Evolutionary conservation across 345 rosid species (phyloP), one percentile per base, ranked within the genome.

Genomic region (Eucalyptus marginata): DNA sequence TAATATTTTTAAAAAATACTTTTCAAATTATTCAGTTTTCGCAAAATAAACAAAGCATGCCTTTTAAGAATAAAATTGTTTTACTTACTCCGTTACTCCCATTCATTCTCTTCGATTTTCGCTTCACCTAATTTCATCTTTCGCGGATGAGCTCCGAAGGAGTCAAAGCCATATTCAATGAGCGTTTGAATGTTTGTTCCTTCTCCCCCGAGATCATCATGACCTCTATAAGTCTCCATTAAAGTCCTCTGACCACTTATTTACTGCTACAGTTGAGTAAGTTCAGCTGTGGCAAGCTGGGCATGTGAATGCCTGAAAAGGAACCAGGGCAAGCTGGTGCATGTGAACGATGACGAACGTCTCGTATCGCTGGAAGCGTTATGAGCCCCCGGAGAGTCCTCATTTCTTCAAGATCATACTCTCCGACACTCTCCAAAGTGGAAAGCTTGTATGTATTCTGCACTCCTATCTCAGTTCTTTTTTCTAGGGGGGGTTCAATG

Each of bases 381-480:
- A 29, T n/a, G 46, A 54, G 27, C 46, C 58, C 12, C 79, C 79
- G 15, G 56, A 81, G 71, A 43, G 49, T 52, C 89, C 89, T 18
- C 86, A 88, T 54, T 88, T 88, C 86, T 43, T 52, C 68, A 81
- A 56, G 76, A 31, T 54, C 24, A 25, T 88, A 9, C 71, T 80
- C 14, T 33, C 87, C 56, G 86, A 88, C 68, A 27, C 86, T 13
- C 86, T 88, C 20, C 51, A 20, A 15, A 31, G 25, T 7, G 86
- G 86, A 31, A 88, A 88, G 86, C 86, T 88, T 13, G 89, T 80
- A 24, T 31, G 46, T 49, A 29, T 25, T 66, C 25, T 44, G 16
- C 49, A 31, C 43, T 79, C 6, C 36, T 13, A 44, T 80, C 31
- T 54, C 58, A 10, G 43, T 33, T 43, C 4, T 40, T 17, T 9